These are phyloP conservation scores for Apostasia shenzhenica DNA, from an alignment of 106 monocot genomes.

Conservation along the genomic window DNA sequence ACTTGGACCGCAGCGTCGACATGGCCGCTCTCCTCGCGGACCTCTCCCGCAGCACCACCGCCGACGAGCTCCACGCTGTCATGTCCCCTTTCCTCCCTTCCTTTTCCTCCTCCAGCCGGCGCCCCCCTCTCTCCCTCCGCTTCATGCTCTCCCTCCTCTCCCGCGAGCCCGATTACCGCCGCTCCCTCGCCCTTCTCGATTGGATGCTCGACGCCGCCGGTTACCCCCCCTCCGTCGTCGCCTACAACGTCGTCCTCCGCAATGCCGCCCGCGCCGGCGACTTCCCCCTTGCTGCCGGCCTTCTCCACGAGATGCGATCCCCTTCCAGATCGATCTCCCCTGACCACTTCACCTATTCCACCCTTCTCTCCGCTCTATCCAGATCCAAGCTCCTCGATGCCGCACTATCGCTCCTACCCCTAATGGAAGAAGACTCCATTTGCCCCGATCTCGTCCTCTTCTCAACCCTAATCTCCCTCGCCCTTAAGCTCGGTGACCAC, in stretches of 20 bases:
- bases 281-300: conserved; percentile 58
- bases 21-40: conserved; percentile 44
- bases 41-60: conserved; percentile 34
- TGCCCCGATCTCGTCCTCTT: conserved; percentile 59
- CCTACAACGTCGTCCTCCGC: conserved; percentile 84
- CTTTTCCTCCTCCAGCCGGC: neutral
- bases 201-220: conserved; percentile 63
- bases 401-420: conserved; percentile 65
- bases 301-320: conserved; percentile 65
- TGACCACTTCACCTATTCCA: conserved; percentile 81
- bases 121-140: conserved; percentile 48
- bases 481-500: conserved; percentile 51
- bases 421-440: conserved; percentile 54
- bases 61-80: conserved; percentile 45
- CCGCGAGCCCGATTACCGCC: conserved; percentile 48
- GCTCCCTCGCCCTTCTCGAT: conserved; percentile 91
- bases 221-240: conserved; percentile 46
- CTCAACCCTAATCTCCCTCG: conserved; percentile 66
- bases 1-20: conserved; percentile 63
- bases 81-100: conserved; percentile 54
- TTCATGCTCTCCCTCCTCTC: conserved; percentile 85
- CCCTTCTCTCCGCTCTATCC: conserved; percentile 66
- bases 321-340: conserved; percentile 27
- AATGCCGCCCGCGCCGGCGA: conserved; percentile 53
- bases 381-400: conserved; percentile 54